Base-by-base conservation (phyloP, 2,329 filamentous ascomycete genomes). In the Volutella citrinella region DNA sequence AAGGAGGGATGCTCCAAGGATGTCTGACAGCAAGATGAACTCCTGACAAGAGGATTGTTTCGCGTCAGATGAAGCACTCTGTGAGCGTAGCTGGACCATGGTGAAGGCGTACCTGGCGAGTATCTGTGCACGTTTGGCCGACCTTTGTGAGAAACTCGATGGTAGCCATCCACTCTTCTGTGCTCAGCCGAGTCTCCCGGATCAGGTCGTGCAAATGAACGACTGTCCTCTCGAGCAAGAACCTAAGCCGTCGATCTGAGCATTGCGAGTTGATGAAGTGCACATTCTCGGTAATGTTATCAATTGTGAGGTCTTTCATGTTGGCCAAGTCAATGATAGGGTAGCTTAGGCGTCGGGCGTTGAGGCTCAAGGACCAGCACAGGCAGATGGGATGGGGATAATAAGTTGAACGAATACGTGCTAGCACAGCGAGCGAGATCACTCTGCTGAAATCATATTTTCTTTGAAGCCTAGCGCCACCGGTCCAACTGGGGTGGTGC, bases 161-260 rank as follows among this genome's bases (percentile, higher is more conserved):
- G 1, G 78, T 82, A 0, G 72, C 65, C 76, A 82, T 82, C 84
- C 84, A 88, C 64, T 88, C 84, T 6, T 74, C 63, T 7, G 78
- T 82, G 51, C 76, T 83, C 24, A 88, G 69, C 23, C 83, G 65
- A 4, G 82, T 87, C 57, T 88, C 84, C 25, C 83, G 70, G 5
- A 82, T 82, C 55, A 87, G 87, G 60, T 87, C 82, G 59, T 89
- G 84, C 0, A 87, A 88, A 59, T 88, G 84, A 5, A 74, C 74
- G 24, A 87, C 80, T 5, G 87, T 69, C 10, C 80, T 68, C 51
- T 85, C 78, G 43, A 88, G 70, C 24, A 89, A 59, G 55, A 82
- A 87, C 45, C 75, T 80, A 36, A 84, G 61, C 19, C 84, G 71
- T 10, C 70, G 61, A 49, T 86, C 70, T 6, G 66, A 54, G 51